These are phyloP conservation scores for Tolypocladium cylindrosporum DNA, from an alignment of 2,329 filamentous ascomycete genomes.

Conservation along the genomic window DNA sequence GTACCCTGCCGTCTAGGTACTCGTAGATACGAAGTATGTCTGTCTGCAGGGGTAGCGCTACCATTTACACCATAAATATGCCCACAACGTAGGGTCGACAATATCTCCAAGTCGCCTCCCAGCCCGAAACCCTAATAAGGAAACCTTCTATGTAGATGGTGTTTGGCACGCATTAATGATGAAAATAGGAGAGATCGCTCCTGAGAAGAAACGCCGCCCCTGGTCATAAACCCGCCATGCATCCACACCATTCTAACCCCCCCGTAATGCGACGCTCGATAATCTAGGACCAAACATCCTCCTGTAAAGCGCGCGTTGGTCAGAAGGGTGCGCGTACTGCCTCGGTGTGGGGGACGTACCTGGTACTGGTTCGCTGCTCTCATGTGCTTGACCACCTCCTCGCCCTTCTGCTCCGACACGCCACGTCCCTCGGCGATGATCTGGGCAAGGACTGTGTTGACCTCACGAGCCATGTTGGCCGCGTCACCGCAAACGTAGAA, in stretches of 20 bases:
- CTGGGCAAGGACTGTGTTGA: conserved; percentile 76
- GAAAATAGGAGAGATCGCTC: background rate
- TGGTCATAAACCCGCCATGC: background rate
- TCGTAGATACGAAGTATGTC: background rate
- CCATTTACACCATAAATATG: background rate
- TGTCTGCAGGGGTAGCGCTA: background rate
- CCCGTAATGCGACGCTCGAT: background rate
- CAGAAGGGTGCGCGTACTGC: background rate
- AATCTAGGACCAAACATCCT: conserved; percentile 60
- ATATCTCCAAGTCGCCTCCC: background rate
- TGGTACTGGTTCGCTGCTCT: conserved; percentile 92
- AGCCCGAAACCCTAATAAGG: background rate
- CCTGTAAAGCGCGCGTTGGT: conserved; percentile 28
- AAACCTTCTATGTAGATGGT: background rate
- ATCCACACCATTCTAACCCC: background rate
- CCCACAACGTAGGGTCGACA: background rate
- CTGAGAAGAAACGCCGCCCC: background rate
- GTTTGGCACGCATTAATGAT: background rate
- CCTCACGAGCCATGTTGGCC: conserved; percentile 91
- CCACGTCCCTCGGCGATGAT: conserved; percentile 80
- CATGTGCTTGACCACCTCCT: conserved; percentile 97
- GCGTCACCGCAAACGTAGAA: conserved; percentile 98
- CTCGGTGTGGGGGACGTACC: conserved; percentile 36
- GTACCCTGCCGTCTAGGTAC: background rate
- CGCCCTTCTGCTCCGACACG: conserved; percentile 75